Evolutionary conservation across 208 protist species (phyloP), one percentile per base, ranked within the genome.

Genomic region (Crithidia expoeki): DNA sequence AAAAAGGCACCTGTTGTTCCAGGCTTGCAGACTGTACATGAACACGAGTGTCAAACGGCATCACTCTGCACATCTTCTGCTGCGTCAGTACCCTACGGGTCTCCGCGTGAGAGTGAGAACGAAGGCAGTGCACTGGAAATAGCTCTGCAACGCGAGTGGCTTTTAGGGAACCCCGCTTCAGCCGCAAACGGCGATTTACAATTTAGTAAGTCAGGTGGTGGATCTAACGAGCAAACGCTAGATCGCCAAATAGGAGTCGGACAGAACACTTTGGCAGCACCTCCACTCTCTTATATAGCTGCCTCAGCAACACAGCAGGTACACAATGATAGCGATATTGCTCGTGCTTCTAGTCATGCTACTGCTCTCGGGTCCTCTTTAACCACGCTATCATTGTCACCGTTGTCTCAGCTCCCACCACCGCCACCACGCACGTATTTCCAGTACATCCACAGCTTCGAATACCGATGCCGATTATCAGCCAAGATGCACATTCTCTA

Each of bases 401-500:
- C 36, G 2, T 17, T 5, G 3, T 21, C 47, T 2, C 34, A 27
- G 21, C 44, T 21, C 12, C 47, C 56, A 12, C 63, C 40, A 36
- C 64, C 63, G 14, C 57, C 38, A 14, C 74, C 65, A 19, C 77
- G 68, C 28, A 83, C 77, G 19, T 46, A 67, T 25, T 90, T 85
- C 50, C 81, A 90, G 63, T 44, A 40, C 19, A 77, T 78, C 27
- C 81, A 86, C 60, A 68, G 67, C 51, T 84, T 92, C 64, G 86
- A 79, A 2, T 73, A 75, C 34, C 84, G 89, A 64, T 57, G 68
- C 34, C 63, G 62, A 40, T 72, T 87, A 21, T 71, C 86, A 21
- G 42, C 19, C 12, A 60, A 66, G 49, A 72, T 92, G 33, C 58
- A 51, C 14, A 40, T 57, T 12, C 14, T 65, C 23, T 82, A 85